These are phyloP conservation scores for Neolentinus lepideus DNA, from an alignment of 1,284 basidiomycete species.

Conservation along the genomic window DNA sequence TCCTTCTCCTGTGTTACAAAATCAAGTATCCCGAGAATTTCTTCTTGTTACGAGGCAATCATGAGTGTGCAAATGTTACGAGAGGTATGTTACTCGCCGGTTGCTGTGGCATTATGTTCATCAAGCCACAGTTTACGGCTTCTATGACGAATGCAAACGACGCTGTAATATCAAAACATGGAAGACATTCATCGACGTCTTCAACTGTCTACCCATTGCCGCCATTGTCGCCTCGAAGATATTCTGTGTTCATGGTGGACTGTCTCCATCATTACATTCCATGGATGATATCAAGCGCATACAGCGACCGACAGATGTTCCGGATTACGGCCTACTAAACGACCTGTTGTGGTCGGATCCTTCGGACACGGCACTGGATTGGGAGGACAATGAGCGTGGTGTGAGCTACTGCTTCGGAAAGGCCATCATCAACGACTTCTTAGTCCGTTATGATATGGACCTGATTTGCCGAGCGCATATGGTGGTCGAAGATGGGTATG, in stretches of 20 bases:
- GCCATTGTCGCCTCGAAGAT: constrained; percentile 99
- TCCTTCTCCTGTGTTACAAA: constrained; percentile 97
- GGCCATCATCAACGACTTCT: constrained; percentile 93
- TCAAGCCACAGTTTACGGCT: constrained; percentile 80
- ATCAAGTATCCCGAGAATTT: constrained; percentile 99
- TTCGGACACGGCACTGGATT: constrained; percentile 94
- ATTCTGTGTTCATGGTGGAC: constrained; percentile 98
- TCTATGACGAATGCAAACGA: constrained; percentile 99
- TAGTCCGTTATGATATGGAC: constrained; percentile 95
- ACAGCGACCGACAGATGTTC: constrained; percentile 96
- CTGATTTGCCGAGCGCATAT: constrained; percentile 99
- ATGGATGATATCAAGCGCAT: constrained; percentile 99
- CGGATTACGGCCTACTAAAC: constrained; percentile 97
- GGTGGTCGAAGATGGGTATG: constrained; percentile 99
- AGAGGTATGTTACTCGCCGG: constrained; percentile 58
- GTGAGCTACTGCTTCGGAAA: constrained; percentile 99
- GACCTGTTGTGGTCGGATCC: constrained; percentile 99
- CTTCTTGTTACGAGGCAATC: constrained; percentile 96
- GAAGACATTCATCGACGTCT: constrained; percentile 99
- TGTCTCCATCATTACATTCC: constrained; percentile 94
- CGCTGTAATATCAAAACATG: constrained; percentile 99
- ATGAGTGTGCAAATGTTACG: constrained; percentile 99
- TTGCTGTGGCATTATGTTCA: constrained; percentile 15
- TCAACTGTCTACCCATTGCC: constrained; percentile 98
- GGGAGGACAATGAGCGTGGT: constrained; percentile 99